Percentiles rank a stretch among this genome's conserved stretches.
phyloP scores from a whole-genome alignment of 768 basidiomycete genomes.

The Strobilomyces echinocephalus region DNA sequence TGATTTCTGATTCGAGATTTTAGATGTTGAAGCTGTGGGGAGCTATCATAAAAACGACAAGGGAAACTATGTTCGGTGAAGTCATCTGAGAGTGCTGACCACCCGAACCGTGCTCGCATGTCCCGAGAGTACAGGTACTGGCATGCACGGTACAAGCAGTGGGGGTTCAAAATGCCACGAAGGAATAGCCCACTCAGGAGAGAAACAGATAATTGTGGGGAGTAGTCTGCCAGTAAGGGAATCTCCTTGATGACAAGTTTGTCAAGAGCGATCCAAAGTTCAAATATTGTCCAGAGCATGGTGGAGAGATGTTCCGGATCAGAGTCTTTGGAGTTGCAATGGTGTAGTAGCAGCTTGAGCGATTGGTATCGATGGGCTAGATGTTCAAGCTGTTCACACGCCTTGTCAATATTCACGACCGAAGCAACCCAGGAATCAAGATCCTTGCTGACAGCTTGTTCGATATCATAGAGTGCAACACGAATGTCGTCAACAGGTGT shows the following conservation, averaged over 20 bases:
- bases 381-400: not conserved
- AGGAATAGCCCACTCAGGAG: not conserved
- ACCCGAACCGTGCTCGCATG: not conserved
- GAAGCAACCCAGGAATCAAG: not conserved
- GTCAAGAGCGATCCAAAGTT: not conserved
- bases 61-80: not conserved
- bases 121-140: not conserved
- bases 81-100: not conserved
- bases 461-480: not conserved
- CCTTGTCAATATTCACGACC: not conserved
- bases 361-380: not conserved
- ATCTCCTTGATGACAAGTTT: not conserved
- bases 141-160: not conserved
- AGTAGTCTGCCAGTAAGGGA: not conserved
- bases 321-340: too few species aligned
- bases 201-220: not conserved
- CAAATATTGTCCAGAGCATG: not conserved
- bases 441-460: not conserved
- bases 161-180: too few species aligned
- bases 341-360: not conserved
- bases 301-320: not conserved
- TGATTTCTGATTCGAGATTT: not conserved
- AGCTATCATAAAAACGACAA: not conserved
- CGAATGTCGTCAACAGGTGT: not conserved
- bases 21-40: not conserved